A percentile compares a stretch with the other conserved stretches of the same genome.
Evolutionary conservation across 1,284 basidiomycete genomes (phyloP).

Genomic region (Kalmanozyma brasiliensis): DNA sequence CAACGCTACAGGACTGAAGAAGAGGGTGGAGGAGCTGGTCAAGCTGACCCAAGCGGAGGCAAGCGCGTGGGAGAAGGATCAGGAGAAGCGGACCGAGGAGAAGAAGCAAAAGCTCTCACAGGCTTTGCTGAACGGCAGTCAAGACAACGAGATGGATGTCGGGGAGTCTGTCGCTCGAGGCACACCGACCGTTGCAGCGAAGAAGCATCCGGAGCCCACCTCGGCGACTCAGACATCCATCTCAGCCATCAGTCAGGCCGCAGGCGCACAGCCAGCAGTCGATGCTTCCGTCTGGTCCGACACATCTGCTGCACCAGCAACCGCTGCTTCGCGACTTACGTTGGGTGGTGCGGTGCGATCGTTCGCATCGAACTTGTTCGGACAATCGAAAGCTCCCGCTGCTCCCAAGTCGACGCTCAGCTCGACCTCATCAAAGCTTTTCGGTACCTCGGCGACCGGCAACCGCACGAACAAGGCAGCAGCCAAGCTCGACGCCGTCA

Average conservation of each 20-base stretch:
- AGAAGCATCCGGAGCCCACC: background rate
- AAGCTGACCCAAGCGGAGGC: constrained; percentile 45
- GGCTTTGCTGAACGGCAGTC: constrained; percentile 10
- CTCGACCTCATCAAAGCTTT: constrained; percentile 27
- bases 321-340: background rate
- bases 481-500: constrained; percentile 20
- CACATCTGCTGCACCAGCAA: background rate
- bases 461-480: background rate
- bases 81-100: constrained; percentile 13
- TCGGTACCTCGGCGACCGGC: constrained; percentile 4
- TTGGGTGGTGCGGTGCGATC: constrained; percentile 32
- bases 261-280: constrained; percentile 7
- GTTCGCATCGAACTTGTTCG: constrained; percentile 34
- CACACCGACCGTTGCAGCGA: background rate
- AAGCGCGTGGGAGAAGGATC: constrained; percentile 38
- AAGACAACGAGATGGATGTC: constrained; percentile 20
- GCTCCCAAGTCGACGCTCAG: constrained; percentile 1
- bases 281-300: constrained; percentile 27
- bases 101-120: constrained; percentile 15
- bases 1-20: constrained; percentile 41
- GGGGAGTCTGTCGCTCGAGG: constrained; percentile 23
- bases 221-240: constrained; percentile 3
- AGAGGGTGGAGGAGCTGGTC: constrained; percentile 51
- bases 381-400: constrained; percentile 5
- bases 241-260: constrained; percentile 29